phyloP scores from a whole-genome alignment of 78 protist species.

The Dictyostelium purpureum region DNA sequence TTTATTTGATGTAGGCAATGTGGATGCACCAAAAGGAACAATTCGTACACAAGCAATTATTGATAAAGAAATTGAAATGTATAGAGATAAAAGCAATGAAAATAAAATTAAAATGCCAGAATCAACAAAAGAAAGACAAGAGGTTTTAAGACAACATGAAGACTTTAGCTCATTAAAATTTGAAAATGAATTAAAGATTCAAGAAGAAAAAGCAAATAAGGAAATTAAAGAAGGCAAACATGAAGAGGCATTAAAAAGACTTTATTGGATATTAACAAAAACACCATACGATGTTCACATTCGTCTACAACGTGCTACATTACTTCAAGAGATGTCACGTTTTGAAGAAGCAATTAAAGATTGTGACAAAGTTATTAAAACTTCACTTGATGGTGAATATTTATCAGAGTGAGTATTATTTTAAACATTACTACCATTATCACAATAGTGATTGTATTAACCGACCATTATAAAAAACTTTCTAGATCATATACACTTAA shows the following conservation, averaged over 20 bases:
- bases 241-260: conserved; percentile 32
- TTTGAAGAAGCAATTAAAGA: conserved; percentile 26
- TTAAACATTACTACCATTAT: not conserved
- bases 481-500: conserved; percentile 26
- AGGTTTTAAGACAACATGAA: not conserved
- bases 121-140: too few species aligned
- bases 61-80: not conserved
- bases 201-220: conserved; percentile 3
- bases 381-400: conserved; percentile 1
- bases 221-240: conserved; percentile 3
- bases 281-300: conserved; percentile 26
- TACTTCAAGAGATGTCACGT: not conserved
- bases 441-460: not conserved
- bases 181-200: not conserved
- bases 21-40: not conserved
- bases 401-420: conserved; percentile 49
- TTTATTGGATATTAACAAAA: conserved; percentile 32
- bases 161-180: not conserved
- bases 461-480: not conserved
- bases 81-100: not conserved
- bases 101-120: not conserved
- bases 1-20: not conserved
- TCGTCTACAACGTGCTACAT: conserved; percentile 11
- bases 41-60: not conserved
- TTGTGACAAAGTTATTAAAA: conserved; percentile 5